Conservation (phyloP, 192 early-diverging fungal genomes). For the Umbelopsis sp. region DNA sequence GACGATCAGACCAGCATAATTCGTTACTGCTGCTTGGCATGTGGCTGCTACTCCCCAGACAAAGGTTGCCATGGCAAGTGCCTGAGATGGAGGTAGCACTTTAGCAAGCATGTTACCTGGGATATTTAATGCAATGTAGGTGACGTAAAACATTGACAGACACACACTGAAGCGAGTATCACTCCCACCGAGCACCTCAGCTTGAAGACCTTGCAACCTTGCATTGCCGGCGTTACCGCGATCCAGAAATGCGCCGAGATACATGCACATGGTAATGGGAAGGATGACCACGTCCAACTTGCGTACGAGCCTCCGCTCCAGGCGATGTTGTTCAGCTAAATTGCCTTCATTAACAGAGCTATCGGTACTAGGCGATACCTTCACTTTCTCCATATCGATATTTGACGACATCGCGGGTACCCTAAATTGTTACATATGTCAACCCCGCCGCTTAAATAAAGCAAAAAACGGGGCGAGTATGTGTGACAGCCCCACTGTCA, state of each 20-base stretch:
- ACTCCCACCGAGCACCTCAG: background rate
- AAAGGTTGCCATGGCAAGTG: background rate
- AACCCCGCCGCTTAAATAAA: too few relatives aligned
- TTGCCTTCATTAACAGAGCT: background rate
- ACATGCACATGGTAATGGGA: constrained; percentile 8
- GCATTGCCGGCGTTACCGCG: constrained; percentile 4
- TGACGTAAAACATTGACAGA: background rate
- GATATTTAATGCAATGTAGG: constrained; percentile 1
- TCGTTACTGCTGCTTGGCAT: constrained; percentile 46
- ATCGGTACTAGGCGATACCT: background rate
- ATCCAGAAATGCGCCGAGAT: background rate
- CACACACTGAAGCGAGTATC: background rate
- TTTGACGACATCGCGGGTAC: background rate
- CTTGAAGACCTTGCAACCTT: constrained; percentile 1
- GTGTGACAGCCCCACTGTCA: too few relatives aligned
- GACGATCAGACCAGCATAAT: constrained; percentile 39
- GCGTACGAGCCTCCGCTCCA: background rate
- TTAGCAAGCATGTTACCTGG: constrained; percentile 2
- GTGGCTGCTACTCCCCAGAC: constrained; percentile 49
- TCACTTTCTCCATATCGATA: background rate
- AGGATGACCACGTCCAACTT: background rate
- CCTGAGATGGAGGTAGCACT: background rate
- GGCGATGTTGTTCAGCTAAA: background rate
- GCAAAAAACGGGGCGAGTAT: too few relatives aligned
- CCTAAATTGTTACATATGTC: too few relatives aligned